Percentiles rank a stretch among this genome's conserved stretches.
phyloP scores from a whole-genome alignment of 371 early-diverging fungal species.

The Batkoa obscura region DNA sequence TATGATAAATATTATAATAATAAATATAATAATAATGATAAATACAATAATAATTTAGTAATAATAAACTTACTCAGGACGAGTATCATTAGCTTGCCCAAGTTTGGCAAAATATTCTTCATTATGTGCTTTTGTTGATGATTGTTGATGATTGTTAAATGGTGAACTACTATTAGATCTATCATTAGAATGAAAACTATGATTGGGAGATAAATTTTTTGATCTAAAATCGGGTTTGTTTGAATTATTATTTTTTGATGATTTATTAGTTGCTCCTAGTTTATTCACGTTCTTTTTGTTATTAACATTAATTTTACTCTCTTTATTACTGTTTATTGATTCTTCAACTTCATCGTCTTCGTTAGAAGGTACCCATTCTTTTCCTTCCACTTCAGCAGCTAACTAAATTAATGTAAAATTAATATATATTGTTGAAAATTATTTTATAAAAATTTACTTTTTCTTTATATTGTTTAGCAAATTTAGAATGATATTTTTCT shows the following conservation, averaged over 20 bases:
- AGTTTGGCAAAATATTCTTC: slow-evolving; percentile 47
- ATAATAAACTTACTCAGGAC: slow-evolving; percentile 22
- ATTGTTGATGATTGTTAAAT: too few species aligned
- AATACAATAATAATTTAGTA: too few species aligned
- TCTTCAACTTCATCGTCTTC: too few species aligned
- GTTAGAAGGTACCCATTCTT: slow-evolving; percentile 33
- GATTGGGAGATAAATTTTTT: slow-evolving; percentile 15
- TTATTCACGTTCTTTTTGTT: neutral
- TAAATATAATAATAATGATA: too few species aligned
- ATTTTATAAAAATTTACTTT: slow-evolving; percentile 28
- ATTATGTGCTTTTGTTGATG: slow-evolving; percentile 25
- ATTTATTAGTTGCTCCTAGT: neutral
- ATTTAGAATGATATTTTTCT: slow-evolving; percentile 69
- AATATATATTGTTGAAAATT: neutral
- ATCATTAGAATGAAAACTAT: neutral
- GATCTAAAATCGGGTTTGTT: too few species aligned
- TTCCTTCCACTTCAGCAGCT: slow-evolving; percentile 23
- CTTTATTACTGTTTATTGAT: too few species aligned
- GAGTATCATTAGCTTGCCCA: slow-evolving; percentile 31
- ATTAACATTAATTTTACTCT: too few species aligned
- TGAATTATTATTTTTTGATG: neutral
- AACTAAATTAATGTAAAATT: slow-evolving; percentile 10
- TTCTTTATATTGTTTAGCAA: slow-evolving; percentile 74
- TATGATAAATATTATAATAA: slow-evolving; percentile 1
- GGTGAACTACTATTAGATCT: neutral